Conservation (phyloP, 192 early-diverging fungal species). For the Coemansia pectinata region DNA sequence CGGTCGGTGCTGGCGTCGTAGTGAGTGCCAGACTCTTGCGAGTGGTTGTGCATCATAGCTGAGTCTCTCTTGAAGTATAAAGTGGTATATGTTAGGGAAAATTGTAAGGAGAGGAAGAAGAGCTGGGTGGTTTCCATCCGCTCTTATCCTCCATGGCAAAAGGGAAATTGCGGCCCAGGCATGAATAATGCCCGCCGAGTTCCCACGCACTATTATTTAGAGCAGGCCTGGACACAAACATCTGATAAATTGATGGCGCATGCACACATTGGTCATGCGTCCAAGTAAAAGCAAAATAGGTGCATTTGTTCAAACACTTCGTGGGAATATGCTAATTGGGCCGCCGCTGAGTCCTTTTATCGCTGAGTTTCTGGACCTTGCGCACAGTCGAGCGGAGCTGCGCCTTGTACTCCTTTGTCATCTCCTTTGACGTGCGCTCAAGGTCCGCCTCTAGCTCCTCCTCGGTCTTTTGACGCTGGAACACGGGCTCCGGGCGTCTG, state of each 20-base stretch:
- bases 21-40: slow-evolving; percentile 21
- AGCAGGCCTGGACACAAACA: not conserved
- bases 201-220: slow-evolving; percentile 2
- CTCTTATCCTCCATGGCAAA: not conserved
- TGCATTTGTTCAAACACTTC: not conserved
- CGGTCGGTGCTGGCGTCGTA: slow-evolving; percentile 27
- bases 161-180: not conserved
- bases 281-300: not conserved
- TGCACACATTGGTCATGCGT: not conserved
- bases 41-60: slow-evolving; percentile 32
- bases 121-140: not conserved
- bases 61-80: not conserved
- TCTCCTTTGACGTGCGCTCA: slow-evolving; percentile 11
- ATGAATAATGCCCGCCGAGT: not conserved
- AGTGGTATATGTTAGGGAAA: not conserved
- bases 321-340: slow-evolving; percentile 1
- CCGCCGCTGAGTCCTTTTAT: slow-evolving; percentile 7
- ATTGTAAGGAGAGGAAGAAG: not conserved
- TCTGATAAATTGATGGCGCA: not conserved
- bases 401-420: slow-evolving; percentile 40
- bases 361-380: slow-evolving; percentile 29
- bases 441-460: slow-evolving; percentile 49
- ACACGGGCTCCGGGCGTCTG: slow-evolving; percentile 36
- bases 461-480: slow-evolving; percentile 52
- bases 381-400: slow-evolving; percentile 34